Conservation (phyloP, 2,329 filamentous ascomycete species). For the Aspergillus transmontanensis region DNA sequence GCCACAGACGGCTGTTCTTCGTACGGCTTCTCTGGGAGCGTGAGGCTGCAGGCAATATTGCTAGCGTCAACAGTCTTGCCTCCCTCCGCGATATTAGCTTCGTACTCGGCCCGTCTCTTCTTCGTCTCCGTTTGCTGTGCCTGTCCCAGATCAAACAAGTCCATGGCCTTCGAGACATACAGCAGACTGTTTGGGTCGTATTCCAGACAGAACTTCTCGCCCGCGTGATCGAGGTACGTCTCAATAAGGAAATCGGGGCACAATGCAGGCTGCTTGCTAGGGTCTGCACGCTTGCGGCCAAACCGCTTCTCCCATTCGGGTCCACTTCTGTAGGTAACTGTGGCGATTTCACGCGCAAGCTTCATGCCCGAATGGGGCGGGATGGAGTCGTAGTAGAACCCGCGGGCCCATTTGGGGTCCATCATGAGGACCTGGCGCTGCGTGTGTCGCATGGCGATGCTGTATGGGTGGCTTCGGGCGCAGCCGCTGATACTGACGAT, state of each 20-base stretch:
- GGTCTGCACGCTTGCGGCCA: slow-evolving; percentile 81
- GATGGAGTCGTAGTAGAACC: slow-evolving; percentile 86
- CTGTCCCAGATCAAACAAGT: slow-evolving; percentile 86
- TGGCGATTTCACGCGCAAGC: slow-evolving; percentile 93
- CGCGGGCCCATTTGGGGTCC: slow-evolving; percentile 95
- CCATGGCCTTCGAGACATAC: slow-evolving; percentile 98
- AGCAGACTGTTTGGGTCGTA: slow-evolving; percentile 95
- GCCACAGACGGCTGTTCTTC: slow-evolving; percentile 73
- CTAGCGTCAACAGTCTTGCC: slow-evolving; percentile 31
- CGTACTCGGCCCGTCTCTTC: slow-evolving; percentile 63
- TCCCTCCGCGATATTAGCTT: slow-evolving; percentile 58
- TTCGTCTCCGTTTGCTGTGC: slow-evolving; percentile 67
- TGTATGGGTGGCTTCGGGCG: slow-evolving; percentile 92
- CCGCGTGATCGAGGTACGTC: slow-evolving; percentile 96
- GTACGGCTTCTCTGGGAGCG: slow-evolving; percentile 80
- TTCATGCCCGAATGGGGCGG: slow-evolving; percentile 98
- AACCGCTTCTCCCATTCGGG: slow-evolving; percentile 98
- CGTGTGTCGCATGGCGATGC: slow-evolving; percentile 97
- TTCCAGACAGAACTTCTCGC: slow-evolving; percentile 96
- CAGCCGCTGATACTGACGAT: slow-evolving; percentile 92
- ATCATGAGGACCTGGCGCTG: slow-evolving; percentile 98
- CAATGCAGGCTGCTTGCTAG: slow-evolving; percentile 83
- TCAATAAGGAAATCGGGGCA: slow-evolving; percentile 98
- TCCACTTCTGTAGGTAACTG: slow-evolving; percentile 93
- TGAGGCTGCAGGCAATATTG: slow-evolving; percentile 71